Conservation (phyloP, 2,329 filamentous ascomycete species). For the Macroventuria anomochaeta region DNA sequence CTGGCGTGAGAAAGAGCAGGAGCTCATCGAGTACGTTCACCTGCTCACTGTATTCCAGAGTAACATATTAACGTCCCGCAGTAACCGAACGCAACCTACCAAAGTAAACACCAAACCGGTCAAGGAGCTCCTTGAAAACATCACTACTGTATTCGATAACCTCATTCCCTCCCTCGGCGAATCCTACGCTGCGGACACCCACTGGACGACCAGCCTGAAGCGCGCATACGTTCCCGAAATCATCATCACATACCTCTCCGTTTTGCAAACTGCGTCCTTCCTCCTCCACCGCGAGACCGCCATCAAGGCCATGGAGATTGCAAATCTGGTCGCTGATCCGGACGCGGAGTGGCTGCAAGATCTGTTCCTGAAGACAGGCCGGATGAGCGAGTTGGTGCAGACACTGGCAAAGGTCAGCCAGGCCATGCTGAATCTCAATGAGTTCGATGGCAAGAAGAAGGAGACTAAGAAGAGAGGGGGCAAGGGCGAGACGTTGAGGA, state of each 20-base stretch:
- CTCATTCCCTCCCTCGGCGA: slow-evolving; percentile 40
- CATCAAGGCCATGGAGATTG: slow-evolving; percentile 85
- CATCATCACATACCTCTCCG: slow-evolving; percentile 81
- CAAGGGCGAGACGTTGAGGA: slow-evolving; percentile 51
- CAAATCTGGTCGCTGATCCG: slow-evolving; percentile 69
- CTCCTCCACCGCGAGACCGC: slow-evolving; percentile 77
- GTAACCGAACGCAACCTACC: slow-evolving; percentile 17
- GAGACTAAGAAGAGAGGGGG: slow-evolving; percentile 51
- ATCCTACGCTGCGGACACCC: slow-evolving; percentile 41
- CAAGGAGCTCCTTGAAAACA: slow-evolving; percentile 49
- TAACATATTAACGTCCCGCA: slow-evolving; percentile 12
- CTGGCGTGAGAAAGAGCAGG: slow-evolving; percentile 53
- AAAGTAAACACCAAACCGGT: slow-evolving; percentile 41
- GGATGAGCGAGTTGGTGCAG: slow-evolving; percentile 55
- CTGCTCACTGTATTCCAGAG: not conserved
- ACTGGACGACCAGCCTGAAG: slow-evolving; percentile 70
- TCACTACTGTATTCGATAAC: slow-evolving; percentile 47
- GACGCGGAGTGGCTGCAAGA: slow-evolving; percentile 44
- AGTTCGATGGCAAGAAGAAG: slow-evolving; percentile 45
- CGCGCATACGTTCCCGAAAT: slow-evolving; percentile 84
- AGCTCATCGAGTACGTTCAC: slow-evolving; percentile 35
- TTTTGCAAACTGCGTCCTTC: slow-evolving; percentile 79
- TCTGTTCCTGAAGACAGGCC: slow-evolving; percentile 48
- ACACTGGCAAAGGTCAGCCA: slow-evolving; percentile 79
- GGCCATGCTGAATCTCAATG: slow-evolving; percentile 64